Conservation (phyloP, 306 rosid genomes). For the Corylus avellana region DNA sequence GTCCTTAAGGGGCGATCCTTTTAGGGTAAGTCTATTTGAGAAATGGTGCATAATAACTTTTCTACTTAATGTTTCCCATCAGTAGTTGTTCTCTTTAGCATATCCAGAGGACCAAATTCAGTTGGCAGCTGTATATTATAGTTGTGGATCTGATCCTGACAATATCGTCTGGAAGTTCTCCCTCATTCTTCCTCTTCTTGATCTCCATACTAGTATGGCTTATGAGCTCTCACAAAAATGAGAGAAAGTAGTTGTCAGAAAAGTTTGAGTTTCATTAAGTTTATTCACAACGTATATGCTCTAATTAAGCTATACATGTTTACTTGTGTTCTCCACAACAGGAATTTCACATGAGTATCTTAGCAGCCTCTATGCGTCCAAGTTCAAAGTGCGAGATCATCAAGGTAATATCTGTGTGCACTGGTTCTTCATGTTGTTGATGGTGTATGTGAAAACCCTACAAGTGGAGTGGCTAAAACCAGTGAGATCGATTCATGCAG, state of each 20-base stretch:
- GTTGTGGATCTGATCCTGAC: background rate
- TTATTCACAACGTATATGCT: background rate
- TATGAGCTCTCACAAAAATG: background rate
- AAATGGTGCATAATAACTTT: background rate
- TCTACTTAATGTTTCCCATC: conserved; percentile 10
- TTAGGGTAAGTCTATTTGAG: conserved; percentile 50
- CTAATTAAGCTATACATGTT: background rate
- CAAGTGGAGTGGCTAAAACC: conserved; percentile 6
- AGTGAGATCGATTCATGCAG: conserved; percentile 36
- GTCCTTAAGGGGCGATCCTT: conserved; percentile 88
- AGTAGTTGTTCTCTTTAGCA: background rate
- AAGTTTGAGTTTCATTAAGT: background rate
- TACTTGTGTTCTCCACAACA: conserved; percentile 29
- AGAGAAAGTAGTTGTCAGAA: background rate
- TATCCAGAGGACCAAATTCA: background rate
- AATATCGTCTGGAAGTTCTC: background rate
- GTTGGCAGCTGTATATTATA: background rate
- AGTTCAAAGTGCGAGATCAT: conserved; percentile 73
- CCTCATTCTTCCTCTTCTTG: background rate
- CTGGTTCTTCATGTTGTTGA: conserved; percentile 13
- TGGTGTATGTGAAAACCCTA: background rate
- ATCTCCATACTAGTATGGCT: background rate
- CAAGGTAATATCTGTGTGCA: conserved; percentile 46
- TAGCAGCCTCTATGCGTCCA: conserved; percentile 74
- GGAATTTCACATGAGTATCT: conserved; percentile 84